Evolutionary conservation across 2,329 filamentous ascomycete genomes (phyloP).

Genomic region (Tolypocladium sp.): DNA sequence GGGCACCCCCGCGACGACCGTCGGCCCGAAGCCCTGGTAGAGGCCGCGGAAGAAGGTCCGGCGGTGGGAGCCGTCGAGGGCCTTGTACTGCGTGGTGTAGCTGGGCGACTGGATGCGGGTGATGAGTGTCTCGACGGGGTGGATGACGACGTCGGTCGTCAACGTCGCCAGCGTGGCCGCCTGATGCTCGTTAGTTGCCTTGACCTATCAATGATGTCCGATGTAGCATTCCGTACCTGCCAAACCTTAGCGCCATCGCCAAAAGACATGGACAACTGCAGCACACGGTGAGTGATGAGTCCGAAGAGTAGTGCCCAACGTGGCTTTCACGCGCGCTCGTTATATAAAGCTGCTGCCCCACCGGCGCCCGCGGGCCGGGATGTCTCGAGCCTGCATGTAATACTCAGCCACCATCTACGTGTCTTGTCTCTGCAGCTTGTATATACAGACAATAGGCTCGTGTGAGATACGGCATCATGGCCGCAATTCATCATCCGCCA

Average conservation of each 20-base stretch:
- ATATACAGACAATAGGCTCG: background rate
- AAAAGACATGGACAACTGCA: background rate
- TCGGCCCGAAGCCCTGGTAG: slow-evolving; percentile 12
- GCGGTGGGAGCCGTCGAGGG: slow-evolving; percentile 3
- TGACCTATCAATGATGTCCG: background rate
- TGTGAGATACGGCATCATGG: background rate
- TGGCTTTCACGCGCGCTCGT: background rate
- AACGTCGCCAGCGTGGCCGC: slow-evolving; percentile 5
- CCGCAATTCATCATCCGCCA: background rate
- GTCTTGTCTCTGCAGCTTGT: background rate
- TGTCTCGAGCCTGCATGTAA: background rate
- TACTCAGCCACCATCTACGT: background rate
- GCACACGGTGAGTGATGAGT: background rate
- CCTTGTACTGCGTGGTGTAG: slow-evolving; percentile 8
- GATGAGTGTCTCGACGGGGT: slow-evolving; percentile 10
- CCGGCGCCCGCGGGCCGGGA: background rate
- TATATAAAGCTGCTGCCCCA: background rate
- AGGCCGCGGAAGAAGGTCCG: slow-evolving; percentile 7
- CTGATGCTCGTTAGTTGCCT: background rate
- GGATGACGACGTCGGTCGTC: slow-evolving; percentile 5
- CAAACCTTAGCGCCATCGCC: background rate
- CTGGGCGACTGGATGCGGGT: slow-evolving; percentile 9
- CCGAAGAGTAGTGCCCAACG: background rate
- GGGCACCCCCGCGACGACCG: slow-evolving; percentile 7
- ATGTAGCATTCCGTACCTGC: background rate